Conservation (phyloP, 805 yeast genomes). For the Yarrowia keelungensis region DNA sequence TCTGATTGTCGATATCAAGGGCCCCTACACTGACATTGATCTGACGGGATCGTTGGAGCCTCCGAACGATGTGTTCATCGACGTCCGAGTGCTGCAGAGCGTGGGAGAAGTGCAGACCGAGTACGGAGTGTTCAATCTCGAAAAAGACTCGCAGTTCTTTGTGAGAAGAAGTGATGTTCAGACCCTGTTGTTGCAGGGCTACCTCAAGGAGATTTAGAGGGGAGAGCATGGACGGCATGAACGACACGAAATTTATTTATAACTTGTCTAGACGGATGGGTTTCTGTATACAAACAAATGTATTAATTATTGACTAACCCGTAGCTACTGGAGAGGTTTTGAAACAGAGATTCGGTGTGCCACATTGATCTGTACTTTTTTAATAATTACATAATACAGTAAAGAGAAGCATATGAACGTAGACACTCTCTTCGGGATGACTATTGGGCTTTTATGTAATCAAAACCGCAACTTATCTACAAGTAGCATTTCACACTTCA, state of each 20-base stretch:
- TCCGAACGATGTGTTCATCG: slow-evolving; percentile 89
- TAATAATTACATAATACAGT: too few relatives aligned
- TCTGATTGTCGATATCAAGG: slow-evolving; percentile 74
- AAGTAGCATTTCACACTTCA: too few relatives aligned
- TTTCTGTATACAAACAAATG: not conserved
- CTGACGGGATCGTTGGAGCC: slow-evolving; percentile 89
- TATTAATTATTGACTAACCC: not conserved
- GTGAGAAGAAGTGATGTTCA: slow-evolving; percentile 95
- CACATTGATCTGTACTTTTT: too few relatives aligned
- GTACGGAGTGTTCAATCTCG: slow-evolving; percentile 91
- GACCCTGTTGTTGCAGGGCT: slow-evolving; percentile 91
- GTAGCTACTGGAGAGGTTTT: too few relatives aligned
- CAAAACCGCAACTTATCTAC: too few relatives aligned
- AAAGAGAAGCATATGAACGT: too few relatives aligned
- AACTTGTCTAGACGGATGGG: not conserved
- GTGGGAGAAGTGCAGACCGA: slow-evolving; percentile 98
- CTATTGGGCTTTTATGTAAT: too few relatives aligned
- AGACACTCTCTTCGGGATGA: too few relatives aligned
- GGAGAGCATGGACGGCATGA: not conserved
- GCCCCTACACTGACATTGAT: slow-evolving; percentile 81
- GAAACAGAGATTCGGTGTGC: too few relatives aligned
- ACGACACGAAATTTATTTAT: slow-evolving; percentile 24
- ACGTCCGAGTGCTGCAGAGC: slow-evolving; percentile 89
- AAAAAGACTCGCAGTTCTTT: slow-evolving; percentile 92
- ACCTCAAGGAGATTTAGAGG: slow-evolving; percentile 70